Evolutionary conservation across 2,329 filamentous ascomycete genomes (phyloP), one percentile per base, ranked within the genome.

Genomic region (Arthrobotrys sinensis): DNA sequence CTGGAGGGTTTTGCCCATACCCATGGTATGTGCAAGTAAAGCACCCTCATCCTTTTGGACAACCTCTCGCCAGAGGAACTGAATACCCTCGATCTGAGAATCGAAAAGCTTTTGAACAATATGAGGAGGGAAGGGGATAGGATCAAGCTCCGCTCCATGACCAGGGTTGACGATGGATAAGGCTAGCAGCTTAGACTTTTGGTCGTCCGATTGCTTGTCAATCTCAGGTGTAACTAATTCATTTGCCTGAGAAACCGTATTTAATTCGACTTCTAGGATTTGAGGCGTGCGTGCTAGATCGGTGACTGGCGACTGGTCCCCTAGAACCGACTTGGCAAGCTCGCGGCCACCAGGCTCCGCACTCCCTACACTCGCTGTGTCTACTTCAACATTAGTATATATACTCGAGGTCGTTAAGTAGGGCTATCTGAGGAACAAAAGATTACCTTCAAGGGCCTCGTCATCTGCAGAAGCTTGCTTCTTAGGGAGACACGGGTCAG

Each of bases 1-100:
- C 85, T 97, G 94, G 91, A 97, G 93, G 0, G 94, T 96, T 85
- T 97, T 97, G 12, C 94, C 94, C 1, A 97, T 85, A 0, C 94
- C 94, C 94, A 97, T 97, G 0, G 92, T 82, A 63, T 82, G 81
- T 1, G 81, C 81, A 38, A 82, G 76, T 12, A 82, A 62, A 24
- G 81, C 81, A 28, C 81, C 81, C 34, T 70, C 80, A 16, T 72
- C 64, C 43, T 81, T 75, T 36, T 62, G 50, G 10, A 95, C 89
- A 50, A 97, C 86, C 80, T 96, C 92, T 80, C 94, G 90, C 93
- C 94, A 97, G 86, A 97, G 89, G 84, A 97, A 97, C 10, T 91
- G 90, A 19, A 97, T 89, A 0, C 94, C 94, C 0, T 90, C 87
- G 53, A 96, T 86, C 82, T 97, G 94, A 43, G 62, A 75, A 10